These are phyloP conservation scores for Tuber borchii DNA, from an alignment of 495 filamentous ascomycete species.

Conservation along the genomic window DNA sequence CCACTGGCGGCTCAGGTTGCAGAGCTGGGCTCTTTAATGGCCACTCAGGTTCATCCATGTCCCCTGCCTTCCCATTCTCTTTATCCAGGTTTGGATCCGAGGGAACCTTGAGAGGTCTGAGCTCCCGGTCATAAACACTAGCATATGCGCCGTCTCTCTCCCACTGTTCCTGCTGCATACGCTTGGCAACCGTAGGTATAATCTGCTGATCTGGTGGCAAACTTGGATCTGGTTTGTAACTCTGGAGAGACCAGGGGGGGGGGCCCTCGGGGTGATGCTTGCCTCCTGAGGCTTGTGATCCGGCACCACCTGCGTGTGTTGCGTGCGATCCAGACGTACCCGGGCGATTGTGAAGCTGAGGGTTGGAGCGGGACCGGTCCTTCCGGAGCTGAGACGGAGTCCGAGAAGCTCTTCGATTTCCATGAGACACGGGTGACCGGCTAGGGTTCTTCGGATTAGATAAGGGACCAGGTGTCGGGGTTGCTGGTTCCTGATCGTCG, in stretches of 20 bases:
- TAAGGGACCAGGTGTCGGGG: conserved; percentile 44
- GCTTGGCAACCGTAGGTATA: conserved; percentile 84
- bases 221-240: conserved; percentile 92
- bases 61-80: conserved; percentile 22
- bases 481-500: conserved; percentile 48
- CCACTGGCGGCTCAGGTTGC: conserved; percentile 3
- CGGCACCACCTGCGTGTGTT: conserved; percentile 53
- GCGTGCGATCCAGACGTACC: conserved; percentile 51
- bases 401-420: conserved; percentile 29
- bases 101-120: conserved; percentile 61
- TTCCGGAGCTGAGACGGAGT: conserved; percentile 46
- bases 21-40: conserved; percentile 32
- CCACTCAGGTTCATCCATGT: conserved; percentile 24
- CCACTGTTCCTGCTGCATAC: conserved; percentile 91
- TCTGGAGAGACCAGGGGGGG: conserved; percentile 86
- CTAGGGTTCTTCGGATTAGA: conserved; percentile 44
- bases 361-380: conserved; percentile 43
- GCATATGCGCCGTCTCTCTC: conserved; percentile 80
- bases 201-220: conserved; percentile 93
- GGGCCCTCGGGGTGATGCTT: conserved; percentile 82
- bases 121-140: conserved; percentile 72
- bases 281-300: conserved; percentile 48
- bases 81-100: conserved; percentile 20
- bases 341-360: conserved; percentile 44
- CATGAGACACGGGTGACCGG: conserved; percentile 15